Evolutionary conservation across 192 early-diverging fungal genomes (phyloP).

Genomic region (Chytriomyces hyalinus): DNA sequence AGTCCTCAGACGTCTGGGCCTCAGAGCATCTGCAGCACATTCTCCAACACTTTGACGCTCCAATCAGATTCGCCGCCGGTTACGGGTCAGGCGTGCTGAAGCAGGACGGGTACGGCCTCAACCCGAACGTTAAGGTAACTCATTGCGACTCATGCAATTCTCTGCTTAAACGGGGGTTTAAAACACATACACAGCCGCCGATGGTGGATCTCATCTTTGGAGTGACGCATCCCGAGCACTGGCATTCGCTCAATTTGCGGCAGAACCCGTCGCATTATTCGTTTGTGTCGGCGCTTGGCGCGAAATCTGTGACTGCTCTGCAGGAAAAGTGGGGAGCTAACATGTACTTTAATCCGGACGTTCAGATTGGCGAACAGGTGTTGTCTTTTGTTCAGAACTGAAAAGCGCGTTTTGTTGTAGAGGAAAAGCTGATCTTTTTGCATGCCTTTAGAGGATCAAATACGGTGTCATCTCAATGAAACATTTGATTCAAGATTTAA

Average conservation of each 20-base stretch:
- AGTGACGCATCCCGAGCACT: conserved; percentile 92
- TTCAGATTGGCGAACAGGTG: conserved; percentile 85
- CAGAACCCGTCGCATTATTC: conserved; percentile 94
- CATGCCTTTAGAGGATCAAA: conserved; percentile 70
- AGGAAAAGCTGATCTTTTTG: neutral
- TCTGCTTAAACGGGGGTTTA: neutral
- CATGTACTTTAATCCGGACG: conserved; percentile 95
- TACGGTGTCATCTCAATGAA: conserved; percentile 97
- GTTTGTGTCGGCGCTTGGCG: conserved; percentile 74
- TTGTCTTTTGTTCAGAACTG: neutral
- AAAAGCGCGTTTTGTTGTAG: too few relatives aligned
- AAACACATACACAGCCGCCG: conserved; percentile 55
- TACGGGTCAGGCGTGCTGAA: conserved; percentile 96
- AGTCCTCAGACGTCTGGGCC: conserved; percentile 13
- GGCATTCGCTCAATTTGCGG: conserved; percentile 96
- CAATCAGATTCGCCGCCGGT: conserved; percentile 81
- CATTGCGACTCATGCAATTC: conserved; percentile 17
- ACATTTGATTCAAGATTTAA: conserved; percentile 80
- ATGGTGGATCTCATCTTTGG: conserved; percentile 97
- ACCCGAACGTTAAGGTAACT: conserved; percentile 33
- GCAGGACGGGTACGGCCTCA: conserved; percentile 75
- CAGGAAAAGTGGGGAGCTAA: conserved; percentile 89
- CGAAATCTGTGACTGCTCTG: conserved; percentile 69
- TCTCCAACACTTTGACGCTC: conserved; percentile 49
- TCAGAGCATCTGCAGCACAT: conserved; percentile 12